phyloP scores from a whole-genome alignment of 805 yeast species.

The Pichia californica region DNA sequence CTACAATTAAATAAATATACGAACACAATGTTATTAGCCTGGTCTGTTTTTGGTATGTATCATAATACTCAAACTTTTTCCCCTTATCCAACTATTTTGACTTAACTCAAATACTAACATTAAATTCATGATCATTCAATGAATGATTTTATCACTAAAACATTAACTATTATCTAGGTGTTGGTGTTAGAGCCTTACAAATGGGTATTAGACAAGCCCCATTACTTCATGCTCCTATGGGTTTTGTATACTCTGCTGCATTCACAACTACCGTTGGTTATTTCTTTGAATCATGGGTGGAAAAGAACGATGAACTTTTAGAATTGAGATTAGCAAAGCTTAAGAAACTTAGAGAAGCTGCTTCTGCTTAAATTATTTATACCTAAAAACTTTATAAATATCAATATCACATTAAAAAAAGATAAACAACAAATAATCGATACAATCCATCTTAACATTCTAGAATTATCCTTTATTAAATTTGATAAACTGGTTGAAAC shows the following conservation, averaged over 20 bases:
- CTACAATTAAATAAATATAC: too few relatives aligned
- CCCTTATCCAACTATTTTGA: too few relatives aligned
- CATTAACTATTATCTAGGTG: conserved; percentile 26
- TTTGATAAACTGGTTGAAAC: neutral
- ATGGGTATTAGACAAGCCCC: conserved; percentile 38
- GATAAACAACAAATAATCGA: neutral
- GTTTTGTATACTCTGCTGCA: conserved; percentile 38
- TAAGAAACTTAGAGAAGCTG: conserved; percentile 31
- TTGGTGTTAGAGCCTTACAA: conserved; percentile 39
- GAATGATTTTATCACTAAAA: neutral
- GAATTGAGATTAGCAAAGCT: conserved; percentile 33
- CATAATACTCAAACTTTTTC: too few relatives aligned
- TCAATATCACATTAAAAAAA: too few relatives aligned
- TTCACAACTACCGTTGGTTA: conserved; percentile 39
- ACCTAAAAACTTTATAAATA: too few relatives aligned
- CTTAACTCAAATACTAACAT: neutral
- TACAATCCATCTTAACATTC: neutral
- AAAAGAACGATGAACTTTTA: conserved; percentile 32
- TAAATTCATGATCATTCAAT: neutral
- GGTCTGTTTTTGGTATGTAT: conserved; percentile 35
- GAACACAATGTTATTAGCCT: conserved; percentile 27
- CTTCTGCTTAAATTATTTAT: conserved; percentile 13
- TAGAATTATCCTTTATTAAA: too few relatives aligned
- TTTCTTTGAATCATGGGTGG: conserved; percentile 32
- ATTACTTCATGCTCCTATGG: conserved; percentile 31